These are phyloP conservation scores for Scutellaria barbata DNA, from an alignment of 257 asterid genomes.

Conservation along the genomic window DNA sequence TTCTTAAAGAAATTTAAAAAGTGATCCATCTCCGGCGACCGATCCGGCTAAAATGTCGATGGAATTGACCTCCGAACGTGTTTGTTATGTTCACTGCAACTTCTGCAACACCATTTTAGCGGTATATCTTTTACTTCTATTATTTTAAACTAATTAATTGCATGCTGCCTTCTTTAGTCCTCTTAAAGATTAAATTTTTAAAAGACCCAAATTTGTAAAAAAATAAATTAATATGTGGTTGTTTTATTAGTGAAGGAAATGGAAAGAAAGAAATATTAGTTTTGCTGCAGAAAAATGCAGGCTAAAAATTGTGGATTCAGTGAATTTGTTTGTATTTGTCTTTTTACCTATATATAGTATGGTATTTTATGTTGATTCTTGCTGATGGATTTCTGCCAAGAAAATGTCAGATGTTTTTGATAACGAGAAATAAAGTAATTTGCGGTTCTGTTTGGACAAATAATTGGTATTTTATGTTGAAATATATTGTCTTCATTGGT, in stretches of 20 bases:
- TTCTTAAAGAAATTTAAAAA: background rate
- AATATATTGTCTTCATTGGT: background rate
- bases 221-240: background rate
- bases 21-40: conserved; percentile 16
- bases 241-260: background rate
- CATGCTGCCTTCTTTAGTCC: conserved; percentile 16
- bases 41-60: conserved; percentile 66
- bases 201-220: too few relatives aligned
- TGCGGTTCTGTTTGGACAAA: conserved; percentile 18
- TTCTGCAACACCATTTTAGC: conserved; percentile 90
- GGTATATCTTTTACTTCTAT: conserved; percentile 56
- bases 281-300: conserved; percentile 34
- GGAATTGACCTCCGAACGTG: conserved; percentile 72
- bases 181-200: too few relatives aligned
- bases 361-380: conserved; percentile 42
- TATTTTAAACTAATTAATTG: conserved; percentile 16
- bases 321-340: conserved; percentile 22
- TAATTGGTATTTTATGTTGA: conserved; percentile 44
- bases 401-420: conserved; percentile 23
- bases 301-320: conserved; percentile 26
- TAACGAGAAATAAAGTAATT: conserved; percentile 25
- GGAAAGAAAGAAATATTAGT: background rate
- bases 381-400: conserved; percentile 20
- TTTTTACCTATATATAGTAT: conserved; percentile 32
- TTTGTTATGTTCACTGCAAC: conserved; percentile 92